Conservation (phyloP, 805 yeast genomes). For the Candida stauntonica region DNA sequence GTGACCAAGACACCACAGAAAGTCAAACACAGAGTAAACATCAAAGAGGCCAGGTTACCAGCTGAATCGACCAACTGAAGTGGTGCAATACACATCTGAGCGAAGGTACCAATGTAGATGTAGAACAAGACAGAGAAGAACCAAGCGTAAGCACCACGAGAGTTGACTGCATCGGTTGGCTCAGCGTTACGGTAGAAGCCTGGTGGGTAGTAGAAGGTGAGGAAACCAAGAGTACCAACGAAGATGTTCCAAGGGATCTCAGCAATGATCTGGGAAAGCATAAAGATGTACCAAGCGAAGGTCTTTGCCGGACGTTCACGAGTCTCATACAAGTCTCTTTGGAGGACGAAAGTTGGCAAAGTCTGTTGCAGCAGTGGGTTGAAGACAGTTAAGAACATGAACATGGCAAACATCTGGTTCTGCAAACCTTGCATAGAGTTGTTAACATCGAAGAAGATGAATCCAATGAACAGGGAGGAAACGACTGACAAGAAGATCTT, state of each 20-base stretch:
- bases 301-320: slow-evolving; percentile 73
- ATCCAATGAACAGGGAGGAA: slow-evolving; percentile 66
- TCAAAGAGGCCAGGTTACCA: slow-evolving; percentile 51
- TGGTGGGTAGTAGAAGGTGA: slow-evolving; percentile 70
- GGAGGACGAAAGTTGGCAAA: slow-evolving; percentile 56
- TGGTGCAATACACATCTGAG: slow-evolving; percentile 55
- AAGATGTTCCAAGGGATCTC: slow-evolving; percentile 64
- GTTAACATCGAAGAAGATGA: slow-evolving; percentile 67
- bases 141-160: slow-evolving; percentile 32
- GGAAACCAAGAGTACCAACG: slow-evolving; percentile 58
- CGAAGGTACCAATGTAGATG: slow-evolving; percentile 54
- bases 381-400: slow-evolving; percentile 59
- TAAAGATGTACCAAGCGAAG: slow-evolving; percentile 60
- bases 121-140: slow-evolving; percentile 41
- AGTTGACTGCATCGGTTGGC: slow-evolving; percentile 5
- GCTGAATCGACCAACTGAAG: slow-evolving; percentile 57
- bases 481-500: slow-evolving; percentile 49
- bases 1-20: slow-evolving; percentile 77
- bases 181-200: slow-evolving; percentile 36
- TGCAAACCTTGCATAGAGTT: slow-evolving; percentile 66
- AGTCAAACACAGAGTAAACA: slow-evolving; percentile 58
- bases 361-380: slow-evolving; percentile 58
- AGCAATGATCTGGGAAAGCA: slow-evolving; percentile 55
- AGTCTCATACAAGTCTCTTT: slow-evolving; percentile 65
- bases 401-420: slow-evolving; percentile 74